Evolutionary conservation across 345 rosid genomes (phyloP).

Genomic region (Eucalyptus regnans): DNA sequence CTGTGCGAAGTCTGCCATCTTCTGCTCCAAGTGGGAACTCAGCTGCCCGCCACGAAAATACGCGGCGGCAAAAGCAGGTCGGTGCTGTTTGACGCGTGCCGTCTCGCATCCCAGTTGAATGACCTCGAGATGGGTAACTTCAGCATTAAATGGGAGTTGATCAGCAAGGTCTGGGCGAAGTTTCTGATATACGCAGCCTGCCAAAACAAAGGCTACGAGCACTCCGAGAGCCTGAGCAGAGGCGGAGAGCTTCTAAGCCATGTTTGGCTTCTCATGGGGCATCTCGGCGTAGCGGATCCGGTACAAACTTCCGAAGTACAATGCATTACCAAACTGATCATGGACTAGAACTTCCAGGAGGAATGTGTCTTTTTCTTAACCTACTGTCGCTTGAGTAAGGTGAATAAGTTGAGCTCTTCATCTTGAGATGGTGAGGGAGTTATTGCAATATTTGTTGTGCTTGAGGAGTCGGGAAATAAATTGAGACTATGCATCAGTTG

Average conservation of each 20-base stretch:
- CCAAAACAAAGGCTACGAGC: slow-evolving; percentile 9
- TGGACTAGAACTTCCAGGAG: not conserved
- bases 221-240: slow-evolving; percentile 26
- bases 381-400: not conserved
- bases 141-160: not conserved
- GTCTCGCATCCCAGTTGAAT: not conserved
- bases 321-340: slow-evolving; percentile 23
- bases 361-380: not conserved
- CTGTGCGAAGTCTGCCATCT: not conserved
- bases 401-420: not conserved
- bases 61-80: slow-evolving; percentile 14
- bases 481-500: not conserved
- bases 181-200: not conserved
- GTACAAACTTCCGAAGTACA: slow-evolving; percentile 18
- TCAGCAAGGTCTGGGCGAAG: slow-evolving; percentile 8
- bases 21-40: not conserved
- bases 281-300: slow-evolving; percentile 41
- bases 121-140: accelerated
- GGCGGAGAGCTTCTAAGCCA: slow-evolving; percentile 49
- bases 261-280: slow-evolving; percentile 44
- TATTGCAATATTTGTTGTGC: not conserved
- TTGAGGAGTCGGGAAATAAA: not conserved
- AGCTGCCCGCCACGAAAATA: not conserved
- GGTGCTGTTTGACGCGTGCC: slow-evolving; percentile 12
- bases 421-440: not conserved